These are phyloP conservation scores for Breynia disticha DNA, from an alignment of 441 rosid species.

Conservation along the genomic window DNA sequence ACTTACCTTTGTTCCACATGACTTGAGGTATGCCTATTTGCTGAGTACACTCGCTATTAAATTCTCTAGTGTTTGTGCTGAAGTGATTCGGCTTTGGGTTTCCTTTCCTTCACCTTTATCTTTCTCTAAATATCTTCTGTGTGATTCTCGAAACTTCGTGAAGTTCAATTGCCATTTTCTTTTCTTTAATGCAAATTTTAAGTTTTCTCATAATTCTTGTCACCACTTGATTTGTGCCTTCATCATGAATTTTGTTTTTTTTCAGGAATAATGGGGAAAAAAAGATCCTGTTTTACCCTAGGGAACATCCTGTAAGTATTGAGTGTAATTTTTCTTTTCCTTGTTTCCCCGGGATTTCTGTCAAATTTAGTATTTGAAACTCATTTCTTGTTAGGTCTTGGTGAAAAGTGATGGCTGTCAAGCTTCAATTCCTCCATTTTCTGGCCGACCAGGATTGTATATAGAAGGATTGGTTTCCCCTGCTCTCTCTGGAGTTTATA, in stretches of 20 bases:
- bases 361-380: conserved; percentile 7
- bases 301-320: conserved; percentile 47
- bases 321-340: conserved; percentile 7
- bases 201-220: neutral
- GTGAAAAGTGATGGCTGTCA: conserved; percentile 77
- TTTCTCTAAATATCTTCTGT: no score
- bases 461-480: conserved; percentile 85
- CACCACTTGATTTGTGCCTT: neutral
- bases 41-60: neutral
- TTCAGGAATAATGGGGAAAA: conserved; percentile 56
- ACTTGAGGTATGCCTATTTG: conserved; percentile 48
- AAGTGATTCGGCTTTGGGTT: neutral
- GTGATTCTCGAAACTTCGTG: no score
- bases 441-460: conserved; percentile 73
- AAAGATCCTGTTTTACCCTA: conserved; percentile 84
- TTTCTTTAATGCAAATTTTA: no score
- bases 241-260: conserved; percentile 15
- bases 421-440: conserved; percentile 57
- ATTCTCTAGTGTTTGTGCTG: neutral
- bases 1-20: conserved; percentile 62
- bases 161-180: no score
- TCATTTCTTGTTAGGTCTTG: conserved; percentile 40
- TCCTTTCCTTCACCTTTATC: neutral
- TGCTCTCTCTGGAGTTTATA: conserved; percentile 61
- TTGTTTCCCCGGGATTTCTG: conserved; percentile 6